phyloP scores from a whole-genome alignment of 1,139 yeast genomes.

The Candida tunisiensis region DNA sequence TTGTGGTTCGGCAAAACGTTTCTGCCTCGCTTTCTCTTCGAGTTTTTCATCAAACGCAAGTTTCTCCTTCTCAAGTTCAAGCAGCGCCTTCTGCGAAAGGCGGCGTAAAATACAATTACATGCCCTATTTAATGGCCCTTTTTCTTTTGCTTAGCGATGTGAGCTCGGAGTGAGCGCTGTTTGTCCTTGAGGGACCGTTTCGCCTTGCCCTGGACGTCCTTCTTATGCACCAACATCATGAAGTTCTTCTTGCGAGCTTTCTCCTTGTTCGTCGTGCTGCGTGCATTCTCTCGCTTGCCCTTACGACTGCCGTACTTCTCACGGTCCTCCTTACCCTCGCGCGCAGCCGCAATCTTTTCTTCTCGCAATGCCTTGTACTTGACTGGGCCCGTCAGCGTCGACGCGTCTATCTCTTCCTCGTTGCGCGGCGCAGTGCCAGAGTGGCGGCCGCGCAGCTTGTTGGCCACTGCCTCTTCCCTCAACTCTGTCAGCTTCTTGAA shows the following conservation, averaged over 20 bases:
- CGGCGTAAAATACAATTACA: no score
- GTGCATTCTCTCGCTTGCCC: conserved; percentile 47
- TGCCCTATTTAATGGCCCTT: conserved; percentile 35
- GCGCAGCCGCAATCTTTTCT: conserved; percentile 74
- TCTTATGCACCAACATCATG: conserved; percentile 95
- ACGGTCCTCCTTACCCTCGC: conserved; percentile 87
- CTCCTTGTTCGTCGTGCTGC: conserved; percentile 87
- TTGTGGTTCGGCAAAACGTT: no score
- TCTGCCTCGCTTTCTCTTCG: no score
- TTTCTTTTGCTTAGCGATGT: conserved; percentile 77
- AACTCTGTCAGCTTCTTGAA: conserved; percentile 88
- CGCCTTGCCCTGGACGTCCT: conserved; percentile 85
- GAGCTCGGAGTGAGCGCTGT: conserved; percentile 74
- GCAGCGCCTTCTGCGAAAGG: no score
- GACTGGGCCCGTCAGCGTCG: conserved; percentile 61
- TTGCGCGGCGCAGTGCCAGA: conserved; percentile 21
- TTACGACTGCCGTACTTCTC: conserved; percentile 81
- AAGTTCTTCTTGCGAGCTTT: conserved; percentile 97
- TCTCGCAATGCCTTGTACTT: conserved; percentile 79
- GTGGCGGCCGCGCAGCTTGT: conserved; percentile 50
- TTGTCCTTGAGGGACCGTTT: conserved; percentile 80
- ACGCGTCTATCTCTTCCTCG: conserved; percentile 77
- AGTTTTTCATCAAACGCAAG: no score
- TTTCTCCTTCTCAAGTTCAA: no score
- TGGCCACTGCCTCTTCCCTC: conserved; percentile 67